A percentile compares a stretch with the other conserved stretches of the same genome.
Conservation (phyloP, 1,284 basidiomycete species). For the Rhodotorula sp. region DNA sequence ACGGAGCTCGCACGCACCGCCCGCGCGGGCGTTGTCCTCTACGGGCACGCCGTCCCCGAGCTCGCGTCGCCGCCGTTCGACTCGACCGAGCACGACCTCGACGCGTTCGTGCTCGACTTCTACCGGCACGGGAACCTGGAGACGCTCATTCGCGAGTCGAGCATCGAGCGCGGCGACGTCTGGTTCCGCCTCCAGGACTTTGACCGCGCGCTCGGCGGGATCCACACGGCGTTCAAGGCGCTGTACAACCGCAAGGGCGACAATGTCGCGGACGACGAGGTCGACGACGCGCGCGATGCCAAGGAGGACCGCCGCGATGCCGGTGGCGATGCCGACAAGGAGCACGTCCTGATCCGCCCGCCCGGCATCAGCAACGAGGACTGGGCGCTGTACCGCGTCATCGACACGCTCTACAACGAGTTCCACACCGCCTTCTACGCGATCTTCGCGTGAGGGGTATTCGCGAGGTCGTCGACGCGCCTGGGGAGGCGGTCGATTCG, state of each 20-base stretch:
- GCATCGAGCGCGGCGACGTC: conserved; percentile 56
- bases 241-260: conserved; percentile 50
- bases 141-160: conserved; percentile 50
- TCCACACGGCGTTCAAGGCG: conserved; percentile 57
- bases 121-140: conserved; percentile 64
- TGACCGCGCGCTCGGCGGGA: conserved; percentile 57
- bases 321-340: conserved; percentile 48
- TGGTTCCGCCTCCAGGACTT: conserved; percentile 68
- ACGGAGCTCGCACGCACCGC: conserved; percentile 56
- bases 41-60: conserved; percentile 63
- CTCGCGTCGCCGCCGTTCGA: conserved; percentile 53
- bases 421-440: conserved; percentile 61
- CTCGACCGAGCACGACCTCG: conserved; percentile 55
- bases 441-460: conserved; percentile 57
- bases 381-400: conserved; percentile 62
- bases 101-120: conserved; percentile 68
- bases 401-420: conserved; percentile 56
- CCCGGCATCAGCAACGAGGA: conserved; percentile 52
- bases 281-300: conserved; percentile 40
- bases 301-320: conserved; percentile 40
- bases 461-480: background rate
- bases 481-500: background rate
- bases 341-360: conserved; percentile 49
- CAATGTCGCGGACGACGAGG: conserved; percentile 47
- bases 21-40: conserved; percentile 60